These are phyloP conservation scores for Sporothrix sp. DNA, from an alignment of 2,329 filamentous ascomycete genomes.

Conservation along the genomic window DNA sequence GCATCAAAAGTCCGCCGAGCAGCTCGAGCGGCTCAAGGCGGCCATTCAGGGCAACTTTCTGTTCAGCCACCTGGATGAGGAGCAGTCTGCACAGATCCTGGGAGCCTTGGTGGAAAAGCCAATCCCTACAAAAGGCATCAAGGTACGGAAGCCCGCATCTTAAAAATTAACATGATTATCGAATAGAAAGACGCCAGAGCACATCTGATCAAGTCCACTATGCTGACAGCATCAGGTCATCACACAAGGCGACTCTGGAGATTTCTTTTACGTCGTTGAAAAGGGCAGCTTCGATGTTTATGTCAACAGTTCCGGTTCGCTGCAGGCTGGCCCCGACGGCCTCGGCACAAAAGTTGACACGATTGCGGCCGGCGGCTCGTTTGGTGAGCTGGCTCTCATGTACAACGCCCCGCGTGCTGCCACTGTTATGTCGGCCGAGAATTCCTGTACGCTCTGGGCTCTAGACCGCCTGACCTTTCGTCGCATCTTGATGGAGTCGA, in stretches of 20 bases:
- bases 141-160: too few species aligned
- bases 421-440: slow-evolving; percentile 76
- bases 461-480: slow-evolving; percentile 94
- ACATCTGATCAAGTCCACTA: too few species aligned
- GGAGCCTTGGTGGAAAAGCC: slow-evolving; percentile 90
- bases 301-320: slow-evolving; percentile 66
- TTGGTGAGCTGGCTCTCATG: slow-evolving; percentile 95
- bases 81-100: slow-evolving; percentile 78
- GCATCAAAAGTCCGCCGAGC: slow-evolving; percentile 74
- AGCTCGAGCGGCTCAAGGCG: slow-evolving; percentile 65
- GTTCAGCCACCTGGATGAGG: slow-evolving; percentile 89
- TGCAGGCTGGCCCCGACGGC: slow-evolving; percentile 72
- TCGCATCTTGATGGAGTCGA: slow-evolving; percentile 95
- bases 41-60: slow-evolving; percentile 87
- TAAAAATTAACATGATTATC: too few species aligned
- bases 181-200: too few species aligned
- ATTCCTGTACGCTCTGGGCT: slow-evolving; percentile 78
- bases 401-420: slow-evolving; percentile 96
- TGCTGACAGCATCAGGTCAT: slow-evolving; percentile 56
- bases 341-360: slow-evolving; percentile 73
- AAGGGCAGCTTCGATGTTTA: slow-evolving; percentile 84
- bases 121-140: slow-evolving; percentile 80
- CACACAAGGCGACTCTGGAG: slow-evolving; percentile 86
- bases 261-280: slow-evolving; percentile 97
- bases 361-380: slow-evolving; percentile 82